These are phyloP conservation scores for Cladosporium halotolerans DNA, from an alignment of 2,329 filamentous ascomycete genomes.

Conservation along the genomic window DNA sequence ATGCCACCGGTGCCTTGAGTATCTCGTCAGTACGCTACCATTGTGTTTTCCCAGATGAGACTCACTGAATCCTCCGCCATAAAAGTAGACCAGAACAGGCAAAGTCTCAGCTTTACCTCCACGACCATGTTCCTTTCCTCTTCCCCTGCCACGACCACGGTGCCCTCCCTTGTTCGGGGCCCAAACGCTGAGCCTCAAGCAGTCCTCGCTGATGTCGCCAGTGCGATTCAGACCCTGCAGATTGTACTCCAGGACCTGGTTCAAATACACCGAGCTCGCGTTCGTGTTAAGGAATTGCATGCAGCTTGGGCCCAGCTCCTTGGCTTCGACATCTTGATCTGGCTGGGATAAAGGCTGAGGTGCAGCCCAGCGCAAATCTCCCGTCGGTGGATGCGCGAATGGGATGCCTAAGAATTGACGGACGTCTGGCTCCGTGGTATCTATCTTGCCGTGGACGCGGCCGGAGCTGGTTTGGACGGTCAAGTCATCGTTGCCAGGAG, in stretches of 20 bases:
- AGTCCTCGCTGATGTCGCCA: conserved; percentile 37
- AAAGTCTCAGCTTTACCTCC: conserved; percentile 13
- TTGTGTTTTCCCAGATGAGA: neutral
- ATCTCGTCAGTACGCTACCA: conserved; percentile 54
- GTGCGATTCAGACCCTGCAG: conserved; percentile 26
- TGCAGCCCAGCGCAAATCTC: conserved; percentile 19
- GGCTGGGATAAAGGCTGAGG: conserved; percentile 18
- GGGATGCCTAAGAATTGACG: conserved; percentile 35
- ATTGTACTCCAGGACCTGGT: conserved; percentile 25
- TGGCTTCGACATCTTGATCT: conserved; percentile 19
- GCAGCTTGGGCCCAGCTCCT: conserved; percentile 23
- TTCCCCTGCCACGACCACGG: neutral
- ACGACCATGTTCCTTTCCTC: conserved; percentile 1
- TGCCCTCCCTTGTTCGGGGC: conserved; percentile 26
- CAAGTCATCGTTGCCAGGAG: neutral
- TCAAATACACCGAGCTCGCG: conserved; percentile 17
- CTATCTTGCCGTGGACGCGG: conserved; percentile 39
- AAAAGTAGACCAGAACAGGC: conserved; percentile 45
- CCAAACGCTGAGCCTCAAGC: conserved; percentile 44
- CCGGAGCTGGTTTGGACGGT: conserved; percentile 6
- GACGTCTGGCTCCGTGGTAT: conserved; percentile 62
- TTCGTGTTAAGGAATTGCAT: conserved; percentile 21
- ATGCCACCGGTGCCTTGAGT: conserved; percentile 42
- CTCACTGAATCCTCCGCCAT: conserved; percentile 40
- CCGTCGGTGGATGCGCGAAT: conserved; percentile 21